phyloP scores from a whole-genome alignment of 108 stramenopile species.

The Nitzschia palea region DNA sequence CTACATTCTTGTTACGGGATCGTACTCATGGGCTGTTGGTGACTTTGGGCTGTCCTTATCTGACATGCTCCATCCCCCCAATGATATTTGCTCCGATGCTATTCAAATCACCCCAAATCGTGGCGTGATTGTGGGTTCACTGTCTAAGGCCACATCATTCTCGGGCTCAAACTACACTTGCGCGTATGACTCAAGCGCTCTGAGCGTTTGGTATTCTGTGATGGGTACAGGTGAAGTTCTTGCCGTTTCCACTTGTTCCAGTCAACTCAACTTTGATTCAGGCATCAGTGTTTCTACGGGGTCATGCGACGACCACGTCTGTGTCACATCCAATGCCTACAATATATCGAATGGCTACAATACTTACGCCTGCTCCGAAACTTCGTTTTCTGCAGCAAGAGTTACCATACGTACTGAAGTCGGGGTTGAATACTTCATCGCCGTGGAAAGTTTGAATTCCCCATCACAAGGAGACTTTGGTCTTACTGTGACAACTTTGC shows the following conservation, averaged over 20 bases:
- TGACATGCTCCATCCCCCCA: background rate
- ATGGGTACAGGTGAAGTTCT: conserved; percentile 24
- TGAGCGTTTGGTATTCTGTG: conserved; percentile 20
- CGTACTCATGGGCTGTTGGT: background rate
- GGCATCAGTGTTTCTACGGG: conserved; percentile 20
- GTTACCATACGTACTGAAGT: conserved; percentile 10
- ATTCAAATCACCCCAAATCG: background rate
- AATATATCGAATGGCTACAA: background rate
- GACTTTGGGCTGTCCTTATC: conserved; percentile 16
- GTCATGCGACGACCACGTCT: conserved; percentile 11
- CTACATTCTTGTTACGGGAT: conserved; percentile 22
- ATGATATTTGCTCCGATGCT: conserved; percentile 16
- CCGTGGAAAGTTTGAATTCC: background rate
- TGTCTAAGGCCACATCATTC: conserved; percentile 5
- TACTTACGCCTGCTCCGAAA: conserved; percentile 1
- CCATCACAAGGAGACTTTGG: conserved; percentile 8
- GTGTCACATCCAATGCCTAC: conserved; percentile 2
- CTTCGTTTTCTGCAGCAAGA: conserved; percentile 5
- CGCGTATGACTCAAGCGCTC: background rate
- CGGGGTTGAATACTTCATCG: background rate
- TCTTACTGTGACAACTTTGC: background rate
- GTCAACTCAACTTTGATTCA: conserved; percentile 13
- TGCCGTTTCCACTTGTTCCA: conserved; percentile 19
- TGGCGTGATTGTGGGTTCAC: background rate
- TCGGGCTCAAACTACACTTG: background rate